phyloP scores from a whole-genome alignment of 2,329 filamentous ascomycete species.

The Anisogramma anomala region DNA sequence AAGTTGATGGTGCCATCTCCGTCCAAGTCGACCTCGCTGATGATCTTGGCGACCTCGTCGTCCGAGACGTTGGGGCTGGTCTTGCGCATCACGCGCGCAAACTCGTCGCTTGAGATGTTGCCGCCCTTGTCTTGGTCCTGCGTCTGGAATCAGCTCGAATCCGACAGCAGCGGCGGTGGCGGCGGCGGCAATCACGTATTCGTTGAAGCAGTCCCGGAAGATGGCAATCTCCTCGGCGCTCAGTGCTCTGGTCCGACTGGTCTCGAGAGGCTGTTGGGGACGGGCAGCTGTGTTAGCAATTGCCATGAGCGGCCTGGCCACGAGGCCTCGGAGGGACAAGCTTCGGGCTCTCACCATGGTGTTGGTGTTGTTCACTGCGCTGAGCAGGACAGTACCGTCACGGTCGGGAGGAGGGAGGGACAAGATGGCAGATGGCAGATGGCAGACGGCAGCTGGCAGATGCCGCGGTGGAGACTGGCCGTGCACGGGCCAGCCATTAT shows the following conservation, averaged over 20 bases:
- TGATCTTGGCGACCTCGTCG: slow-evolving; percentile 27
- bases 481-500: no score
- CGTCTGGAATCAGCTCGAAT: background rate
- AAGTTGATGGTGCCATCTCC: slow-evolving; percentile 29
- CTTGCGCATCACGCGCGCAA: slow-evolving; percentile 26
- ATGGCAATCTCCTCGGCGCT: slow-evolving; percentile 13
- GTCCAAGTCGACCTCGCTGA: slow-evolving; percentile 28
- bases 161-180: background rate
- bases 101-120: slow-evolving; percentile 27
- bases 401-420: no score
- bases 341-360: background rate
- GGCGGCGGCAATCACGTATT: slow-evolving; percentile 9
- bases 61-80: slow-evolving; percentile 20
- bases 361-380: no score
- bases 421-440: no score
- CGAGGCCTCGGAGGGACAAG: background rate
- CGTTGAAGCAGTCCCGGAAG: slow-evolving; percentile 14
- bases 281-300: background rate
- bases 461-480: no score
- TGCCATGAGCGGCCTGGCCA: background rate
- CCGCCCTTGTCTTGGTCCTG: slow-evolving; percentile 17
- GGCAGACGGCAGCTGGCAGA: no score
- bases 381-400: no score
- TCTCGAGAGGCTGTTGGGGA: slow-evolving; percentile 1
- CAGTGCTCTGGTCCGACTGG: slow-evolving; percentile 4